Evolutionary conservation across 768 basidiomycete genomes (phyloP), one percentile per base, ranked within the genome.

Genomic region (Lentinula aciculospora): DNA sequence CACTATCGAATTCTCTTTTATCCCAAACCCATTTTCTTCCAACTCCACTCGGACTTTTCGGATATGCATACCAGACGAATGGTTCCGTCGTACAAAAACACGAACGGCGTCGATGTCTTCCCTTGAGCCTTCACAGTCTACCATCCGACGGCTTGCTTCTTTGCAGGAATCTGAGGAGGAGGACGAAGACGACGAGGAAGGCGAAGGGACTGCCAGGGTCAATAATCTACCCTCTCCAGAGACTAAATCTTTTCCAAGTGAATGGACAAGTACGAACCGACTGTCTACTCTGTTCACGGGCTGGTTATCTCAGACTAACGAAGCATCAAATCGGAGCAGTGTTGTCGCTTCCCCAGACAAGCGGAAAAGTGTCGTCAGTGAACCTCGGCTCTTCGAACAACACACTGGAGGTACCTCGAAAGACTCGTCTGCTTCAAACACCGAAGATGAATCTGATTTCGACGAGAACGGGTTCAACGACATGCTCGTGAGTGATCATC

Each of bases 51-150:
- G 81, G 8, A 66, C 62, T 7, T 82, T 88, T 65, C 76, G 79
- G 27, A 79, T 92, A 56, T 88, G 85, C 60, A 82, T 93, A 7
- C 88, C 88, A 1, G 88, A 88, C 54, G 85, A 87, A 65, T 92
- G 86, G 91, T 92, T 83, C 69, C 82, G 84, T 57, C 81, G 88
- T 17, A 82, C 84, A 19, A 87, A 80, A 60, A 79, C 84, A 6
- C 81, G 82, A 0, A 73, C 70, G 37, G 23, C 76, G 2, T 81
- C 83, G 1, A 69, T 71, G 13, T 66, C 74, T 23, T 79, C 81
- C 0, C 53, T 72, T 8, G 76, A 76, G 32, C 79, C 82, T 2
- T 84, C 83, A 2, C 77, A 84, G 29, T 70, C 75, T 25, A 82
- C 81, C 0, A 71, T 83, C 45, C 73, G 72, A 45, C 75, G 74